Percentiles rank a stretch among this genome's conserved stretches.
phyloP scores from a whole-genome alignment of 257 asterid genomes.

The Capsicum chinense region DNA sequence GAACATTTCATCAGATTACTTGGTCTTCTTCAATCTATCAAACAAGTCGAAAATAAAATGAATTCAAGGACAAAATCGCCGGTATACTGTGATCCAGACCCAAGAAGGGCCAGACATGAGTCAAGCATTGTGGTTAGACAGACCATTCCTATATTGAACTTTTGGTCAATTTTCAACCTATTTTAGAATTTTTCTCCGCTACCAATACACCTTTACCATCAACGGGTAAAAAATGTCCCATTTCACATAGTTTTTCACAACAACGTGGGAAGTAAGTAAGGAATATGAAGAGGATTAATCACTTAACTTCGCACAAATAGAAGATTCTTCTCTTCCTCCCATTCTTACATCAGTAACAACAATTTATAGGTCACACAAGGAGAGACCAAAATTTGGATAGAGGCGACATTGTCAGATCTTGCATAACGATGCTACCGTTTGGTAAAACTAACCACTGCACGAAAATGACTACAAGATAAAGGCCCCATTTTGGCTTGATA shows the following conservation, averaged over 20 bases:
- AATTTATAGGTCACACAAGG: neutral
- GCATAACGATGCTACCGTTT: neutral
- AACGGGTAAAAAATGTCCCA: neutral
- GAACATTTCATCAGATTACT: neutral
- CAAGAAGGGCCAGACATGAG: too few relatives aligned
- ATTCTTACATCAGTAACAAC: neutral
- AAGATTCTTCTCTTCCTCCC: constrained; percentile 13
- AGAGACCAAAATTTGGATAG: neutral
- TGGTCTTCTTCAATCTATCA: neutral
- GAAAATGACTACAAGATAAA: too few relatives aligned
- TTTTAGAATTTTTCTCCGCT: neutral
- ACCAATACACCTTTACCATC: neutral
- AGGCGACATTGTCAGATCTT: neutral
- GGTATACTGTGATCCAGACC: too few relatives aligned
- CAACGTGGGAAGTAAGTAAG: neutral
- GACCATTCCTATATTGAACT: neutral
- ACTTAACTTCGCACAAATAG: neutral
- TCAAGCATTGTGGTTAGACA: too few relatives aligned
- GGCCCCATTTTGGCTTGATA: neutral
- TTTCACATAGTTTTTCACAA: neutral
- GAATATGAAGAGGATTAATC: neutral
- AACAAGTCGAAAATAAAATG: too few relatives aligned
- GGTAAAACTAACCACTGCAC: neutral
- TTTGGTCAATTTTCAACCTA: neutral
- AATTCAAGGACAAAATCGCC: too few relatives aligned